phyloP scores from a whole-genome alignment of 495 filamentous ascomycete genomes.

The Xylaria cubensis region DNA sequence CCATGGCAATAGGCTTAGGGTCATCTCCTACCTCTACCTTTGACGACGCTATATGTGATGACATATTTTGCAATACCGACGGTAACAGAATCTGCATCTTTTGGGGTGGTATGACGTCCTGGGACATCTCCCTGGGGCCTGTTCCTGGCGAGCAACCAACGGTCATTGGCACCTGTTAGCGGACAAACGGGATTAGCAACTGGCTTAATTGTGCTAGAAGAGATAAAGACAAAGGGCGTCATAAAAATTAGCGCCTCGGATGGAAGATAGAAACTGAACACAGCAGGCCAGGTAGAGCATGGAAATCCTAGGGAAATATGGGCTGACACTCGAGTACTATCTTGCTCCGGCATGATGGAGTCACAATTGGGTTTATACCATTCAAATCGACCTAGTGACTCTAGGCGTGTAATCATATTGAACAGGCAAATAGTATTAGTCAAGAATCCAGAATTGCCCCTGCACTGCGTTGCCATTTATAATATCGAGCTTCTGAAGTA shows the following conservation, averaged over 20 bases:
- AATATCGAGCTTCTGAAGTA: background rate
- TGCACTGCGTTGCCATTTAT: background rate
- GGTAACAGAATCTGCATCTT: slow-evolving; percentile 36
- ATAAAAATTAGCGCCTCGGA: background rate
- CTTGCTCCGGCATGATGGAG: background rate
- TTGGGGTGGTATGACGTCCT: slow-evolving; percentile 41
- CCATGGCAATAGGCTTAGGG: background rate
- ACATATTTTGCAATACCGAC: slow-evolving; percentile 34
- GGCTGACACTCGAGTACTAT: background rate
- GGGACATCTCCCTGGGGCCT: slow-evolving; percentile 37
- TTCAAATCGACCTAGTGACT: background rate
- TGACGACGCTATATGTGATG: slow-evolving; percentile 33
- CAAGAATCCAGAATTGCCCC: background rate
- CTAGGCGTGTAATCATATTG: background rate
- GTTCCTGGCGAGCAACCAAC: slow-evolving; percentile 39
- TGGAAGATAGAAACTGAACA: background rate
- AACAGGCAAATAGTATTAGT: background rate
- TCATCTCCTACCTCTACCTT: slow-evolving; percentile 16
- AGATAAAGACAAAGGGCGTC: background rate
- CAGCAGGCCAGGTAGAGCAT: background rate
- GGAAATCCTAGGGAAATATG: background rate
- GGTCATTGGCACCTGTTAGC: slow-evolving; percentile 35
- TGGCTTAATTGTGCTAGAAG: no score
- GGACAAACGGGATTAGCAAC: background rate
- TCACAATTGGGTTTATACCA: background rate